Evolutionary conservation across 163 green algal species (phyloP), one percentile per base, ranked within the genome.

Genomic region (Chlorella variabilis): DNA sequence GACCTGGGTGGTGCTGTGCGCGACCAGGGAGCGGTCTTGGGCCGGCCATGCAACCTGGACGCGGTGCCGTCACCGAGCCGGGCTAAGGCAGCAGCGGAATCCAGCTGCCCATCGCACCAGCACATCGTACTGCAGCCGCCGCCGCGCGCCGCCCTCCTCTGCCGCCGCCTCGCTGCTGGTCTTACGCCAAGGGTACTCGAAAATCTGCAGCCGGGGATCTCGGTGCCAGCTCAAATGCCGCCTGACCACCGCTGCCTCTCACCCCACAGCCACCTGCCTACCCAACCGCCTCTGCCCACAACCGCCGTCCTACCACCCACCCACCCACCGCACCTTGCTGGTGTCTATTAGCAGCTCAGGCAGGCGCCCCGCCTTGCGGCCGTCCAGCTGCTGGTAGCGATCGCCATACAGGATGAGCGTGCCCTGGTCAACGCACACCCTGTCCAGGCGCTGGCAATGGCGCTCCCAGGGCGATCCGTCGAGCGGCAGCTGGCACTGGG

Each of bases 351-450:
- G 39, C 38, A 80, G 36, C 54, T 80, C 54, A 31, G 73, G 73
- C 56, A 80, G 73, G 11, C 27, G 38, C 23, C 73, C 73, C 17
- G 73, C 73, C 38, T 56, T 54, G 36, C 73, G 54, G 21, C 56
- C 56, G n/a, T 56, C 73, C 73, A 70, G 59, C 73, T 80, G 73
- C 73, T 80, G 73, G 38, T 80, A 80, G 15, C n/a, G 41, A 15
- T 70, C 38, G 3, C 42, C 73, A 8, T 80, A 68, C 56, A 80
- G 54, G 27, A 80, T 70, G 6, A 80, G 36, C 36, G 4, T 70
- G 54, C 73, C 73, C 38, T 80, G 73, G 73, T 80, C 73, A 3
- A 80, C 36, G 9, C 73, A 80, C 38, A 80, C 73, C 11, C 38
- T 27, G 4, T 39, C 13, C 73, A 80, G 36, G 34, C 54, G 54